phyloP scores from a whole-genome alignment of 169 alveolate genomes.

The Plasmodium cynomolgi region DNA sequence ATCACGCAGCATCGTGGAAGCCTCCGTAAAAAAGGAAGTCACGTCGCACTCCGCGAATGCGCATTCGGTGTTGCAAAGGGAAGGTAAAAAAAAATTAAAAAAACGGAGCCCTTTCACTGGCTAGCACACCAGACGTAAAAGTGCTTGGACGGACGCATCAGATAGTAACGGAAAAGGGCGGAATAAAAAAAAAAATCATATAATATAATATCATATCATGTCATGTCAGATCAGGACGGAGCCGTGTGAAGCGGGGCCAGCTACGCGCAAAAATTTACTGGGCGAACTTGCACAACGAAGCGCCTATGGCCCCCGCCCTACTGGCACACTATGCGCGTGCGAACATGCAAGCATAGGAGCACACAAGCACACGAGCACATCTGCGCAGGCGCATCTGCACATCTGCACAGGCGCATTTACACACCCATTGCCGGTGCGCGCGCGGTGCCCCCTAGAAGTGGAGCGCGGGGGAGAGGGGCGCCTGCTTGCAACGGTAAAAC shows the following conservation, averaged over 20 bases:
- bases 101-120: not conserved
- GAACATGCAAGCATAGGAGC: not conserved
- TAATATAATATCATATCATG: not conserved
- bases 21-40: not conserved
- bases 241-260: not conserved
- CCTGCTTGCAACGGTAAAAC: slow-evolving; percentile 84
- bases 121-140: not conserved
- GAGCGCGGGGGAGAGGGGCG: slow-evolving; percentile 79
- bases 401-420: too few relatives aligned
- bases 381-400: too few relatives aligned
- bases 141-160: not conserved
- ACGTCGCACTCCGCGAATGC: not conserved
- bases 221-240: not conserved
- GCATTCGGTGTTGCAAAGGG: not conserved
- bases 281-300: not conserved
- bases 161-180: not conserved
- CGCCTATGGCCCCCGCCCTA: not conserved
- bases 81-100: not conserved
- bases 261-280: not conserved
- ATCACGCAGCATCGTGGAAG: not conserved
- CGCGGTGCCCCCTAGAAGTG: slow-evolving; percentile 3
- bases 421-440: too few relatives aligned
- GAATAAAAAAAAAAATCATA: not conserved
- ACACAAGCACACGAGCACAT: not conserved
- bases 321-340: not conserved